Percentiles rank a stretch among this genome's conserved stretches.
Evolutionary conservation across 1,139 yeast species (phyloP).

Genomic region (Arxiozyma bovina): DNA sequence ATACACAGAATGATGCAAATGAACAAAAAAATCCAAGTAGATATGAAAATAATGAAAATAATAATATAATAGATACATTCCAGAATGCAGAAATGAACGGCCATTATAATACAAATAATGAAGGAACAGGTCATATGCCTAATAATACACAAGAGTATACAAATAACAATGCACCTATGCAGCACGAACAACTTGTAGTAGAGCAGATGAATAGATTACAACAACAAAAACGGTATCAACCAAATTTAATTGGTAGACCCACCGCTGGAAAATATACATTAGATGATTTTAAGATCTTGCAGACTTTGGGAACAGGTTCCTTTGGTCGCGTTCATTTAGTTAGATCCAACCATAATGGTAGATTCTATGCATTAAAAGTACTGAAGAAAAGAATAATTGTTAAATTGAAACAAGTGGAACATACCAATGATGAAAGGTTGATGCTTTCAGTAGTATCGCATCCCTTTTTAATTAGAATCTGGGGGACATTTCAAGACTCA

Average conservation of each 20-base stretch:
- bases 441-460: constrained; percentile 89
- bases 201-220: constrained; percentile 1
- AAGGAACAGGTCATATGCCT: neutral
- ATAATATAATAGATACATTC: too few species aligned
- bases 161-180: neutral
- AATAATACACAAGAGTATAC: neutral
- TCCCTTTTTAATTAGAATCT: constrained; percentile 88
- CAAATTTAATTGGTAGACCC: constrained; percentile 5
- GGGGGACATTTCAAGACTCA: constrained; percentile 96
- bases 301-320: constrained; percentile 94
- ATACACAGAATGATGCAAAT: too few species aligned
- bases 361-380: constrained; percentile 89
- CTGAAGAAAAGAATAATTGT: constrained; percentile 83
- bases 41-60: too few species aligned
- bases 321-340: constrained; percentile 94
- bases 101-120: neutral
- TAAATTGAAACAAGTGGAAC: constrained; percentile 93
- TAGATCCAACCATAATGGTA: constrained; percentile 80
- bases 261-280: constrained; percentile 44
- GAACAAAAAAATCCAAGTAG: too few species aligned
- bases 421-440: constrained; percentile 89
- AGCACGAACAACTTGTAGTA: neutral
- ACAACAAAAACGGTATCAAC: constrained; percentile 2
- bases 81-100: too few species aligned
- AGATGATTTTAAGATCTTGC: constrained; percentile 75